Evolutionary conservation across 129 eudicot species (phyloP), one percentile per base, ranked within the genome.

Genomic region (Helianthus tuberosus): DNA sequence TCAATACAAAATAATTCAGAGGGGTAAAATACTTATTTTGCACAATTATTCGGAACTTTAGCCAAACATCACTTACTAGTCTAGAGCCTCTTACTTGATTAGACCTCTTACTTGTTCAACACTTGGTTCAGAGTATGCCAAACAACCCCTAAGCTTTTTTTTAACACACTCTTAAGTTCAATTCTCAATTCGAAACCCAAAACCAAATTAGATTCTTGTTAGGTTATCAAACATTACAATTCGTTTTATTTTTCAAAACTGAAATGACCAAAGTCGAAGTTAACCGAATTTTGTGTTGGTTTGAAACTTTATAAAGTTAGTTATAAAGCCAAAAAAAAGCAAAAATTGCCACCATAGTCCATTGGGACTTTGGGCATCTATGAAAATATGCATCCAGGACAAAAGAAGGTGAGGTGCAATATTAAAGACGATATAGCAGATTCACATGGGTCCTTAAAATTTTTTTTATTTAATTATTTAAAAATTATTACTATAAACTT

Each of bases 361-460:
- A 20, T 20, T 0, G 32, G 32, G 32, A 2, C 32, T 27, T 27
- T 77, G 69, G 49, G 61, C 75, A 57, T 44, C 51, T 59, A 70
- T 60, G 69, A 43, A 78, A 41, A 62, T 66, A 70, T 63, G 82
- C 43, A 52, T 64, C 62, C 49, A 53, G n/a, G 82, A 78, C 82
- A 78, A 78, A 72, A 77, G 71, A 71, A 51, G 64, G 27, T 25
- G 82, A 52, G 82, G 77, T 63, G 72, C 64, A 71, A 71, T 69
- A 41, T 23, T 77, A 27, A 78, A 63, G 81, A 77, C 51, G 74
- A 36, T 71, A 27, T 32, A 44, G 55, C 39, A 71, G 52, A 25
- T 48, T 78, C 82, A 78, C 82, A 78, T 78, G 82, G 73, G 77
- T 68, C 73, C 73, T 71, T 41, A 68, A 64, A 51, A 43, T 63